Base-by-base conservation (phyloP, 2,329 filamentous ascomycete genomes). In the Fusarium zealandicum region DNA sequence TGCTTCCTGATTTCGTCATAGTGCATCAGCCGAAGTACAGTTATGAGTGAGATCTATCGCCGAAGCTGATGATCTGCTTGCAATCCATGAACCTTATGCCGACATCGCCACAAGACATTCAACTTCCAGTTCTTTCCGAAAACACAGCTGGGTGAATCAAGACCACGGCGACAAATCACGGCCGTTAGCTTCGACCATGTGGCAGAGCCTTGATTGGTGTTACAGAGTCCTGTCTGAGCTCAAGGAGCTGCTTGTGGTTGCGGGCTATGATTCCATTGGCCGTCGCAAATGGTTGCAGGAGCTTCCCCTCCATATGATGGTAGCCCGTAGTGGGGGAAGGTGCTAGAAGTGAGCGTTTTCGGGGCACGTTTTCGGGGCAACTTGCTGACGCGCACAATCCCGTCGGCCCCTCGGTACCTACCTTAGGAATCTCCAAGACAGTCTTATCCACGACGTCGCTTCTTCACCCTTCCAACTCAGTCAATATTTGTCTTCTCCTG, bases 301-400 rank as follows among this genome's bases (percentile, higher is more conserved):
- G 54, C 40, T 42, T 14, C 22, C 22, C 22, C 22, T 25, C 22
- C 22, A 25, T 46, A 45, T 50, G 57, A 47, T 49, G 39, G 39
- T 49, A 54, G 59, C 59, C 20, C 20, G 20, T 20, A 6, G 20
- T 20, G 20, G 59, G 59, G 59, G 59, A 49, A 54, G 49, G 13
- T 35, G 30, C 43, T 35, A 5, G 10, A 37, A 40, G 44, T 38
- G 42, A 42, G 46, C 30, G 42, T 43, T 40, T 56, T 61, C n/a
- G 58, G 52, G 58, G 48, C 54, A 59, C 31, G 28, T 54, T 62
- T 62, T 62, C 44, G 48, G 50, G 22, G 36, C 44, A 51, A 13
- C 43, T 49, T 57, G 55, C 65, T 68, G 65, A 67, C 67, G 61
- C 67, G 60, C 65, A 66, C 59, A 66, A 63, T 56, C n/a, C n/a